These are phyloP conservation scores for Leptographium lundbergii DNA, from an alignment of 2,329 filamentous ascomycete species.

Conservation along the genomic window DNA sequence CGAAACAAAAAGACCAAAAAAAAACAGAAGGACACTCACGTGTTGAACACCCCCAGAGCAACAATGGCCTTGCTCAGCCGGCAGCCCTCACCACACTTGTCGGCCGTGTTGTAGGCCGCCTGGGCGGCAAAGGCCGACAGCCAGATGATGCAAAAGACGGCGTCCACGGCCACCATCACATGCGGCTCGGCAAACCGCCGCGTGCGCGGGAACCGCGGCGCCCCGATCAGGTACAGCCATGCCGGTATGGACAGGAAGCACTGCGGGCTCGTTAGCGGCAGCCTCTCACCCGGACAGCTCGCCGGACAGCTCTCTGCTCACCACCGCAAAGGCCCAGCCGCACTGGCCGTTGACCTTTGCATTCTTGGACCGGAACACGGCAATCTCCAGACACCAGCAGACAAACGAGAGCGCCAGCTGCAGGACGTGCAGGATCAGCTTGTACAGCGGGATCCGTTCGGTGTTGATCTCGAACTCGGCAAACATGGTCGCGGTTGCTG, in stretches of 20 bases:
- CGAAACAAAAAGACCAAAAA: too few relatives aligned
- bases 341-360: conserved; percentile 42
- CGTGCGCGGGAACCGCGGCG: conserved; percentile 49
- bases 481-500: conserved; percentile 21
- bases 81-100: conserved; percentile 43
- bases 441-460: conserved; percentile 40
- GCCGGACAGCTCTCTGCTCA: conserved; percentile 23
- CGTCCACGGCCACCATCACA: conserved; percentile 46
- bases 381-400: conserved; percentile 46
- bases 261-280: conserved; percentile 22
- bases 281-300: not conserved
- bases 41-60: conserved; percentile 48
- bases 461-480: conserved; percentile 39
- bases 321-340: conserved; percentile 52
- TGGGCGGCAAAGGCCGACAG: conserved; percentile 54
- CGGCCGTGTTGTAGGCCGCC: conserved; percentile 47
- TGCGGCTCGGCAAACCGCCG: conserved; percentile 49
- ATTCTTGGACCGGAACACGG: conserved; percentile 38
- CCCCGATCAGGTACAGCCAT: conserved; percentile 53
- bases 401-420: conserved; percentile 44
- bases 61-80: conserved; percentile 50
- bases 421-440: conserved; percentile 42
- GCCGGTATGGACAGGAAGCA: conserved; percentile 52
- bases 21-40: conserved; percentile 28
- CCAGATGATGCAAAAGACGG: conserved; percentile 48